Evolutionary conservation across 345 rosid species (phyloP).

Genomic region (Salix udensis): DNA sequence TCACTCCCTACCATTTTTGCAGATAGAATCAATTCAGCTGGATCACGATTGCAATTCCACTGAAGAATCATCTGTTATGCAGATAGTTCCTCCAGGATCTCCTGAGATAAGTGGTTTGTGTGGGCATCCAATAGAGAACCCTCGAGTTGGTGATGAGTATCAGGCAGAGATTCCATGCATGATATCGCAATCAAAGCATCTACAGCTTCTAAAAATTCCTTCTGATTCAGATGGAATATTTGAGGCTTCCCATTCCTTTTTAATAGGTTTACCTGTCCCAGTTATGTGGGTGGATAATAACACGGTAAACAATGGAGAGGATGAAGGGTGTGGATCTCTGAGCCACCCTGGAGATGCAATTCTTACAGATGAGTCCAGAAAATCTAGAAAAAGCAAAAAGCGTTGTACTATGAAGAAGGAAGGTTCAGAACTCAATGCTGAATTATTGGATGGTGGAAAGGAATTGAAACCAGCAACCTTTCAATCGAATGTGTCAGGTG

Average conservation of each 20-base stretch:
- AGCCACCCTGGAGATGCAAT: conserved; percentile 17
- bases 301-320: conserved; percentile 1
- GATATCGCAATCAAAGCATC: conserved; percentile 42
- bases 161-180: conserved; percentile 61
- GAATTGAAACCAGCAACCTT: conserved; percentile 32
- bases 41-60: conserved; percentile 29
- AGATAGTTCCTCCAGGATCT: conserved; percentile 29
- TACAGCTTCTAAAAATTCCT: conserved; percentile 37
- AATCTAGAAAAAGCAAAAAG: conserved; percentile 34
- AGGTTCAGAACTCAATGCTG: conserved; percentile 19
- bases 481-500: conserved; percentile 17
- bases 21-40: conserved; percentile 38
- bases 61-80: conserved; percentile 31
- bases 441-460: conserved; percentile 18
- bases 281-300: conserved; percentile 37
- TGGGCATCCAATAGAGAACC: conserved; percentile 48
- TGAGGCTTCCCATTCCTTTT: conserved; percentile 40
- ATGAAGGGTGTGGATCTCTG: conserved; percentile 14
- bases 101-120: conserved; percentile 38
- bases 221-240: conserved; percentile 26
- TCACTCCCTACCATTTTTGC: conserved; percentile 11
- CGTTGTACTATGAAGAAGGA: conserved; percentile 29
- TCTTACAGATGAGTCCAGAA: conserved; percentile 33
- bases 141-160: conserved; percentile 62
- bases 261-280: conserved; percentile 47